Evolutionary conservation across 768 basidiomycete genomes (phyloP).

Genomic region (Strobilomyces confusus): DNA sequence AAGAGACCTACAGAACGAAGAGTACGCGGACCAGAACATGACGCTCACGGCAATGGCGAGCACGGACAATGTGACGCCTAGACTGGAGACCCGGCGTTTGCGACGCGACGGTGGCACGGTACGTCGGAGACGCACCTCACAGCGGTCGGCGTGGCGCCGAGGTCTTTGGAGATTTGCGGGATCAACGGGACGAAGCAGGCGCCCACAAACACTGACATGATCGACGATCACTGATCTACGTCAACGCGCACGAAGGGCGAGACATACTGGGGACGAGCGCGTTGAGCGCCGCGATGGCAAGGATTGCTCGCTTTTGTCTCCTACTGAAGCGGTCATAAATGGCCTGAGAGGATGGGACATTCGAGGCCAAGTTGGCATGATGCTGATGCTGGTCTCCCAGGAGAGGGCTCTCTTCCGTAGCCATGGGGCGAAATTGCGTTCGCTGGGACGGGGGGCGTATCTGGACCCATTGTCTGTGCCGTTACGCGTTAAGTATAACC

Average conservation of each 20-base stretch:
- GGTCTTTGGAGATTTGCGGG: constrained; percentile 65
- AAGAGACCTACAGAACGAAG: constrained; percentile 43
- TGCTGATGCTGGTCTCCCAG: constrained; percentile 10
- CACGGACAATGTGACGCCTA: constrained; percentile 51
- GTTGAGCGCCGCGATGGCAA: constrained; percentile 54
- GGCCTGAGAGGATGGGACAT: constrained; percentile 21
- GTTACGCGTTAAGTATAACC: too few species aligned
- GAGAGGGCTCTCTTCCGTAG: constrained; percentile 29
- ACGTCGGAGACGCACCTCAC: constrained; percentile 43
- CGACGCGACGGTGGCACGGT: background rate
- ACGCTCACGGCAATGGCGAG: constrained; percentile 43
- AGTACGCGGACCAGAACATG: constrained; percentile 50
- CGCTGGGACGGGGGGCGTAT: background rate
- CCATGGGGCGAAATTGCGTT: constrained; percentile 7
- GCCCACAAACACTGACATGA: constrained; percentile 55
- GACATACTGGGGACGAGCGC: constrained; percentile 60
- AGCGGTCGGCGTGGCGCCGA: constrained; percentile 52
- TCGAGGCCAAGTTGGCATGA: background rate
- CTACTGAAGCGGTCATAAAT: constrained; percentile 58
- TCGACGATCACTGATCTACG: background rate
- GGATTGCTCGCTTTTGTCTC: constrained; percentile 48
- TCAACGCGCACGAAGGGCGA: background rate
- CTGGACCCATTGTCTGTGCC: background rate
- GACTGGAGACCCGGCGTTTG: constrained; percentile 24
- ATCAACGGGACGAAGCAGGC: constrained; percentile 73